Evolutionary conservation across 805 yeast species (phyloP).

Genomic region (Lachancea sp.): DNA sequence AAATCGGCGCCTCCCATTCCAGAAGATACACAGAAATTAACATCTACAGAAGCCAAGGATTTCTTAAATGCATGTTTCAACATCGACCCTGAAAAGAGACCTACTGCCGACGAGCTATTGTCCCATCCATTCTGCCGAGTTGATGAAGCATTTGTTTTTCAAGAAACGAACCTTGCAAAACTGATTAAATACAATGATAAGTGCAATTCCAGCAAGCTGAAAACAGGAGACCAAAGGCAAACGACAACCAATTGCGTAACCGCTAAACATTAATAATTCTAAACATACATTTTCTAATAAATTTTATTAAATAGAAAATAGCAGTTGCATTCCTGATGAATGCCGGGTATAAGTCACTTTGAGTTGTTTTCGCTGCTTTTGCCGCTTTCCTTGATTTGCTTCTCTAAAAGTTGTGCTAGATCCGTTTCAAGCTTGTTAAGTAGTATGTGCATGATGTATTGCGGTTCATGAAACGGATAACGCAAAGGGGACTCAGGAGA

Average conservation of each 20-base stretch:
- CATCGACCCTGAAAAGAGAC: conserved; percentile 74
- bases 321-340: too few relatives aligned
- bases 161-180: conserved; percentile 48
- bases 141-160: conserved; percentile 42
- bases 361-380: neutral
- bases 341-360: too few relatives aligned
- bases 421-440: conserved; percentile 6
- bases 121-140: conserved; percentile 46
- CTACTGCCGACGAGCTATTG: conserved; percentile 69
- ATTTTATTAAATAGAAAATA: neutral
- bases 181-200: conserved; percentile 43
- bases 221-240: conserved; percentile 9
- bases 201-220: conserved; percentile 26
- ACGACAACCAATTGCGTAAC: neutral
- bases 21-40: conserved; percentile 64
- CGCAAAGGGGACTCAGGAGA: conserved; percentile 61
- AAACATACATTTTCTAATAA: neutral
- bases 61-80: conserved; percentile 74
- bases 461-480: conserved; percentile 63
- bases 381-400: neutral
- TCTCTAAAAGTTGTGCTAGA: neutral
- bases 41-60: conserved; percentile 57
- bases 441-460: conserved; percentile 34
- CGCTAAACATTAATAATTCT: too few relatives aligned
- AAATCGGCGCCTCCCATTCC: conserved; percentile 94